Evolutionary conservation across 2,329 filamentous ascomycete species (phyloP), one percentile per base, ranked within the genome.

Genomic region (Cladosporium sp.): DNA sequence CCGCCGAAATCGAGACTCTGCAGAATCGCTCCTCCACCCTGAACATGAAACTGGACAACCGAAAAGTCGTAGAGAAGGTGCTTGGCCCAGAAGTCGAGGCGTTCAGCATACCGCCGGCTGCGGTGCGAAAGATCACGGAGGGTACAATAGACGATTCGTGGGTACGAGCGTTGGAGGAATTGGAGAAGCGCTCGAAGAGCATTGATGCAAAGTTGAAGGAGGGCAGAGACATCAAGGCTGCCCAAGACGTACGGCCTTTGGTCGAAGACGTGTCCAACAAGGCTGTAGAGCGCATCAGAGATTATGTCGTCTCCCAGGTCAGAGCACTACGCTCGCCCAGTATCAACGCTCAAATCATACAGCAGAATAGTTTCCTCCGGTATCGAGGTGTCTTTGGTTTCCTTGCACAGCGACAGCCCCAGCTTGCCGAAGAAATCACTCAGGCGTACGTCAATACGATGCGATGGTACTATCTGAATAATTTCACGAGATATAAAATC

Each of bases 381-480:
- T 96, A 93, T 80, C 96, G 92, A 76, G 93, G 97, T 36, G 81
- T 97, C 0, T 99, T 89, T 78, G 84, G 87, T 6, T 99, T 98
- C 74, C 83, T 99, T 34, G 88, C 92, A 66, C 89, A 87, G 71
- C 90, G 94, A 70, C 93, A 98, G 72, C 82, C 90, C 1, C 84
- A 87, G n/a, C 86, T 99, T 6, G 92, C 92, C 10, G 89, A 93
- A 62, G 92, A 99, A 77, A 96, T 99, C 69, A 89, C 89, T 10
- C 90, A 92, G 76, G 95, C 96, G 3, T 99, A 99, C 74, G 89
- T 96, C 81, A 97, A 97, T 76, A 99, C 96, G 0, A 99, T 99
- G 92, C 88, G 93, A 62, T 99, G 95, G 95, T 99, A 99, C 75
- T 98, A 98, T 76, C 80, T 90, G 62, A 95, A 91, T 70, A 92